Base-by-base conservation (phyloP, 1,139 yeast genomes). In the Suzukiozyma palmioleophila region DNA sequence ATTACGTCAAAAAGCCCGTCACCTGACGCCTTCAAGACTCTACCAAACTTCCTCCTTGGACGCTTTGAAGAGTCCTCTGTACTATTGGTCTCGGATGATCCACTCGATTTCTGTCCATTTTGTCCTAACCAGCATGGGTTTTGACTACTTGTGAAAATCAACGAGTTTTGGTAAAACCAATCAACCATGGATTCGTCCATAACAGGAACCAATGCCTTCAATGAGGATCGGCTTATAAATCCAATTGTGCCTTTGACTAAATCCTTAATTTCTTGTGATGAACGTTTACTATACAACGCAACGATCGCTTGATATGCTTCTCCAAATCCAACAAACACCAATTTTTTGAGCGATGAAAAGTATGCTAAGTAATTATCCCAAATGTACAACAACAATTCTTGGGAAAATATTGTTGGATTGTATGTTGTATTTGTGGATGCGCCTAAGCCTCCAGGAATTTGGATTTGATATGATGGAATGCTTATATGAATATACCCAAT, bases 291-390 rank as follows among this genome's bases (percentile, higher is more conserved):
- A 39, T 85, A 78, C 26, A 92, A 66, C 60, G 90, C 95, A 2
- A 90, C 94, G 33, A 90, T 75, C 1, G 96, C 87, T 39, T 87
- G 82, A 54, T 87, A 86, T 0, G 97, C 81, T 46, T 88, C 95
- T 31, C 98, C 98, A 45, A 85, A 77, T 2, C 97, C 97, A 29
- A 90, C 75, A 55, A 92, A 81, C 0, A 88, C 82, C 37, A 94
- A 59, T 48, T 85, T 85, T 36, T 77, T 69, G 38, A 87, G 77
- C 40, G 78, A 66, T 7, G 68, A 74, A 54, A 87, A 87, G 57
- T 82, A 85, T 38, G 85, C 80, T 39, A 92, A 63, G 53, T 88
- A 89, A 55, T 89, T 87, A 58, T 92, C 97, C 97, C 97, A 92
- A 15, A 92, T 54, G 54, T 86, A 86, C 14, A 85, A 63, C 36